phyloP scores from a whole-genome alignment of 2,329 filamentous ascomycete genomes.

The Claviceps fusiformis region DNA sequence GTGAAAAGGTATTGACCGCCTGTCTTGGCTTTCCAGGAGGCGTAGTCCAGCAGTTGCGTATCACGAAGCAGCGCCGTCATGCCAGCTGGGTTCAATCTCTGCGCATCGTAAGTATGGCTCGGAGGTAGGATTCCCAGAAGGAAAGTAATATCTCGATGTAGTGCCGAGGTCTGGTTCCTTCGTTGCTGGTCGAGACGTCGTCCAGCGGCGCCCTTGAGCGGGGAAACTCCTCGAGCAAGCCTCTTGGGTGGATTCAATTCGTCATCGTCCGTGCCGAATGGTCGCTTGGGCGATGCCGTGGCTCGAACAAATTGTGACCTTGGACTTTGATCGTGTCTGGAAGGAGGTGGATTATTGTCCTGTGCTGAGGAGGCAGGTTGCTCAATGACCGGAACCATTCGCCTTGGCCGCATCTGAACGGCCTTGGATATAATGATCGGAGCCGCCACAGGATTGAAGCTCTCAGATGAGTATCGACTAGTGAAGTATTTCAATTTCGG shows the following conservation, averaged over 20 bases:
- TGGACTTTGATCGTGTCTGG: conserved; percentile 28
- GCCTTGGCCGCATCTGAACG: conserved; percentile 59
- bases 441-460: conserved; percentile 72
- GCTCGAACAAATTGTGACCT: conserved; percentile 32
- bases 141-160: conserved; percentile 57
- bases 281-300: conserved; percentile 46
- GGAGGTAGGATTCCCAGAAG: conserved; percentile 61
- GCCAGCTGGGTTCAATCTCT: conserved; percentile 54
- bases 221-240: conserved; percentile 76
- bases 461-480: conserved; percentile 54
- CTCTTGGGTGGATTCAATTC: conserved; percentile 68
- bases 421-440: conserved; percentile 71
- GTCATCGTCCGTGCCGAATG: conserved; percentile 56
- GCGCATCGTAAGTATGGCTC: conserved; percentile 56
- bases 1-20: conserved; percentile 22
- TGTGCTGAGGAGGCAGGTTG: conserved; percentile 30
- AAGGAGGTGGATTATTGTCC: conserved; percentile 28
- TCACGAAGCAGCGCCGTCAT: conserved; percentile 62
- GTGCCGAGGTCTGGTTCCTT: conserved; percentile 47
- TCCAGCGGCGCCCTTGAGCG: conserved; percentile 79
- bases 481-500: conserved; percentile 63
- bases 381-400: conserved; percentile 40
- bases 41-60: conserved; percentile 50
- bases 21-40: conserved; percentile 36
- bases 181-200: conserved; percentile 70